Base-by-base conservation (phyloP, 2,329 filamentous ascomycete genomes). In the Talaromyces verruculosus region DNA sequence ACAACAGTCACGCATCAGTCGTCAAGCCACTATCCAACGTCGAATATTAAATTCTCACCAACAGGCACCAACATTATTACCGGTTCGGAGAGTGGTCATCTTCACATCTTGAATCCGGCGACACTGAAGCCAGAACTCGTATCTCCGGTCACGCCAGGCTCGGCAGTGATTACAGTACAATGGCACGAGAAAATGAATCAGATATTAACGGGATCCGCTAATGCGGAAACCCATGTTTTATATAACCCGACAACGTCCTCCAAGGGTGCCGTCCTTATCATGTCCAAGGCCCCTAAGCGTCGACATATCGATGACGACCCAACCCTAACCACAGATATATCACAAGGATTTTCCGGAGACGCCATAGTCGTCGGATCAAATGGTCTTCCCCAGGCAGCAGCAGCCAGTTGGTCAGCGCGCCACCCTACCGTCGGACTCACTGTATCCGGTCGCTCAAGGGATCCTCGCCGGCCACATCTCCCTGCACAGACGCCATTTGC, bases 171-270 rank as follows among this genome's bases (percentile, higher is more conserved):
- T 68, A 88, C 89, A 1, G 92, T 96, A 30, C 83, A 91, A 68
- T 99, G 95, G 95, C 94, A 99, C 74, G 85, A 91, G 22, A 96
- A 93, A 78, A 88, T 99, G 74, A 98, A 99, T 76, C 95, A 99
- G 75, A 97, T 99, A 73, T 79, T 98, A 69, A 96, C 94, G 8
- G 94, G 93, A 66, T 97, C 94, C 55, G 92, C 92, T 62, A 97
- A 97, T 74, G 89, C 89, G 65, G 91, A 96, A 78, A 93, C 91
- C 0, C 94, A 93, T 73, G 86, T 98, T 49, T 88, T 99, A 58
- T 99, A 95, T 81, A 94, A 91, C 74, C 95, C 95, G 1, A 87
- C 84, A n/a, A 89, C 88, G 71, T 99, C 95, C 25, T 85, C 77
- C 13, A 89, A 88, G 67, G 95, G 95, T 66, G 95, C 93, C 3